These are phyloP conservation scores for Suaeda aralocaspica DNA, from an alignment of 148 eudicot species.

Conservation along the genomic window DNA sequence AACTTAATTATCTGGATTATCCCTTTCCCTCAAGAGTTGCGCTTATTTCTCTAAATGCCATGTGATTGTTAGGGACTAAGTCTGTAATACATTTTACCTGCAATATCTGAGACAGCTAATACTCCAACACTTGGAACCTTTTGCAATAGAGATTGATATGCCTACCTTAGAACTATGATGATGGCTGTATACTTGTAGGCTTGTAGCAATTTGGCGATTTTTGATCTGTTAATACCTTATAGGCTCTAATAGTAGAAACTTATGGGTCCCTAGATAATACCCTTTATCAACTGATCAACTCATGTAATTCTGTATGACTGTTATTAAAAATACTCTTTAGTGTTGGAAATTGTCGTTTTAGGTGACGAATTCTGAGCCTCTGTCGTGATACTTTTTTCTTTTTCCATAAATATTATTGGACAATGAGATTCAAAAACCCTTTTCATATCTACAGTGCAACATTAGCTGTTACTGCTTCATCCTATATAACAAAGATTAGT, in stretches of 20 bases:
- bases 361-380: background rate
- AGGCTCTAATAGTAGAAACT: background rate
- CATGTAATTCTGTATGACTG: background rate
- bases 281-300: background rate
- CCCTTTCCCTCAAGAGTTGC: background rate
- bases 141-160: too few species aligned
- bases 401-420: background rate
- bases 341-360: background rate
- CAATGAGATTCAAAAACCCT: constrained; percentile 1
- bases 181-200: too few species aligned
- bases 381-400: background rate
- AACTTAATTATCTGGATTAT: background rate
- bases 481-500: background rate
- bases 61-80: background rate
- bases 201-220: too few species aligned
- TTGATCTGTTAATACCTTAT: background rate
- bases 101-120: too few species aligned
- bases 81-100: background rate
- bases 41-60: background rate
- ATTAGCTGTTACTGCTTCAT: background rate
- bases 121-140: too few species aligned
- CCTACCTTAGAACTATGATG: background rate
- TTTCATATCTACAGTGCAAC: background rate
- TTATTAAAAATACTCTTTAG: background rate
- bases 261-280: background rate